A percentile compares a stretch with the other conserved stretches of the same genome.
These are phyloP conservation scores for Solanum piurae DNA, from an alignment of 257 asterid species.

Conservation along the genomic window DNA sequence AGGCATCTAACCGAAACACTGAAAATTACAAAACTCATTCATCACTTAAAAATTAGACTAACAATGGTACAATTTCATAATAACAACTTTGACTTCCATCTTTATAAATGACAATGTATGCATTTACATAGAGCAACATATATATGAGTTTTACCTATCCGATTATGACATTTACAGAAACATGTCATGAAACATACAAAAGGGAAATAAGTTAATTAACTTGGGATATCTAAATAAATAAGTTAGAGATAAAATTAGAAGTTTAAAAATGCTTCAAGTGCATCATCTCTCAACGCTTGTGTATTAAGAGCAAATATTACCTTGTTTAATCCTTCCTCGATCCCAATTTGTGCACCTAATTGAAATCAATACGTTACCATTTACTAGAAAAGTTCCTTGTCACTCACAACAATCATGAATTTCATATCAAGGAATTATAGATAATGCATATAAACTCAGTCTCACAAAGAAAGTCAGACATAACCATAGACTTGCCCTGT, in stretches of 20 bases:
- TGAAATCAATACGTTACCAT: no score
- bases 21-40: background rate
- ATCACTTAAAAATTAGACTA: background rate
- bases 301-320: background rate
- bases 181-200: background rate
- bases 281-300: background rate
- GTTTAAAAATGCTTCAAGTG: background rate
- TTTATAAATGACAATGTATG: background rate
- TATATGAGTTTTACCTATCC: background rate
- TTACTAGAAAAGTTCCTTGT: no score
- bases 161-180: background rate
- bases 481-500: no score
- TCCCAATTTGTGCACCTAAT: no score
- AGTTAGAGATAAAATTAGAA: background rate
- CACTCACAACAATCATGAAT: no score
- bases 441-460: no score
- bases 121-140: background rate
- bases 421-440: no score
- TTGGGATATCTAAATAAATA: background rate
- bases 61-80: background rate
- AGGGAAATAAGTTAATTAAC: background rate
- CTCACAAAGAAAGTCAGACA: no score
- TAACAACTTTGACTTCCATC: background rate
- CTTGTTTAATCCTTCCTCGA: background rate
- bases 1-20: background rate